Evolutionary conservation across 768 basidiomycete genomes (phyloP).

Genomic region (Guyanaporus albipodus): DNA sequence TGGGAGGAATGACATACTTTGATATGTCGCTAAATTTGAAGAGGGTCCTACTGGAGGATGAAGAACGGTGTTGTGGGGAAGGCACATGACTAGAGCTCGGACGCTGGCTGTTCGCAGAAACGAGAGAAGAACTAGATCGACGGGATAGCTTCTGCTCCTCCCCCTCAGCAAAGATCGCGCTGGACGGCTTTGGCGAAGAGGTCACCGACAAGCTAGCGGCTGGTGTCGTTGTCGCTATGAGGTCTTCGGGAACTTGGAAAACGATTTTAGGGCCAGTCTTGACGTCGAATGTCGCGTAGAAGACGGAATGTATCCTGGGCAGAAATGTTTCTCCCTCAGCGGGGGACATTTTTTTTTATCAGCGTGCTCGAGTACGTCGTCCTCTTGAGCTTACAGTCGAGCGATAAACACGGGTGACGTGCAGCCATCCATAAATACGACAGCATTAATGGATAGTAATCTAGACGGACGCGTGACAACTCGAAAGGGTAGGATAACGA

Average conservation of each 20-base stretch:
- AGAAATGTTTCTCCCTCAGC: conserved; percentile 70
- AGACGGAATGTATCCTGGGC: conserved; percentile 79
- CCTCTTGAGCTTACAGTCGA: too few relatives aligned
- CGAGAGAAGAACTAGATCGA: conserved; percentile 49
- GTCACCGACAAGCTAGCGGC: conserved; percentile 27
- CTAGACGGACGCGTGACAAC: too few relatives aligned
- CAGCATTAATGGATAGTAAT: too few relatives aligned
- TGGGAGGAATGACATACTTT: conserved; percentile 90
- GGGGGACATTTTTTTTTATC: too few relatives aligned
- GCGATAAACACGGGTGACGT: too few relatives aligned
- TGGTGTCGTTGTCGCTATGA: conserved; percentile 52
- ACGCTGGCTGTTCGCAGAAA: conserved; percentile 45
- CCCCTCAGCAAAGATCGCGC: conserved; percentile 26
- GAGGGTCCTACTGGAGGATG: conserved; percentile 51
- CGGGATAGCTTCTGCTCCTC: conserved; percentile 41
- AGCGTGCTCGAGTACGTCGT: background rate
- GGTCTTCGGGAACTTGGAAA: conserved; percentile 90
- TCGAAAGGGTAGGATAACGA: background rate
- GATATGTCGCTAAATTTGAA: conserved; percentile 92
- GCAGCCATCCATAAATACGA: too few relatives aligned
- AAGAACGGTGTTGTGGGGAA: conserved; percentile 44
- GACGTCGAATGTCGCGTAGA: conserved; percentile 91
- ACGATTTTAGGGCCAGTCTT: conserved; percentile 83
- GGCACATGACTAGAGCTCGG: conserved; percentile 40
- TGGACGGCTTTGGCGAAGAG: conserved; percentile 35